Conservation (phyloP, 2,329 filamentous ascomycete genomes). For the Fusarium buharicum region DNA sequence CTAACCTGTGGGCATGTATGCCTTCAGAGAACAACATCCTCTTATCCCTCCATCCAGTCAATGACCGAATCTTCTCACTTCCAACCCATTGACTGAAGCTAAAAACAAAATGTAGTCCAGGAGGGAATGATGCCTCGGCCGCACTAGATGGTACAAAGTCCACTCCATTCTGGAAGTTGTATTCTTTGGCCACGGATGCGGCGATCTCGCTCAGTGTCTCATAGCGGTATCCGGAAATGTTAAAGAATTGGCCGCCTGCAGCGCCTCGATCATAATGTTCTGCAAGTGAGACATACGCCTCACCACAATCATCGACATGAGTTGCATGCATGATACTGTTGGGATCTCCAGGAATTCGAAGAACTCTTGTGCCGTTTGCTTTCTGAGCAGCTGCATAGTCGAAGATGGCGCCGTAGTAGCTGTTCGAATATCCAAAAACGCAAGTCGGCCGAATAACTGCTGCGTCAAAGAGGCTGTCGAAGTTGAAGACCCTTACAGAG, state of each 20-base stretch:
- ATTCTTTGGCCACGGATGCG: conserved; percentile 53
- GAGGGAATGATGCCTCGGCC: conserved; percentile 32
- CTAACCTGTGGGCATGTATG: conserved; percentile 50
- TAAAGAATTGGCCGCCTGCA: conserved; percentile 56
- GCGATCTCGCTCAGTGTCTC: conserved; percentile 56
- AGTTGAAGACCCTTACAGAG: conserved; percentile 49
- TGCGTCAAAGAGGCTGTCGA: conserved; percentile 54
- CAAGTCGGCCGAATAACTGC: conserved; percentile 59
- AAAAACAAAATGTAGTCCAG: conserved; percentile 43
- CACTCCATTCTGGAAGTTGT: conserved; percentile 50
- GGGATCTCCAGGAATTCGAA: conserved; percentile 50
- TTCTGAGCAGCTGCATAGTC: conserved; percentile 47
- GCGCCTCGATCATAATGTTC: conserved; percentile 46
- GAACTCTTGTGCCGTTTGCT: conserved; percentile 30
- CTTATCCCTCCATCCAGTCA: conserved; percentile 56
- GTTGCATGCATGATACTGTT: conserved; percentile 57
- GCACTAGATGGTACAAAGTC: conserved; percentile 40
- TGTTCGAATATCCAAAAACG: conserved; percentile 58
- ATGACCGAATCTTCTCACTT: conserved; percentile 53
- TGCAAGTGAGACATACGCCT: conserved; percentile 59
- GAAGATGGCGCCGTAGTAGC: conserved; percentile 57
- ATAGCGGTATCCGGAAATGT: conserved; percentile 57
- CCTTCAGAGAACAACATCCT: conserved; percentile 52
- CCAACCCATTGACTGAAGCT: conserved; percentile 56
- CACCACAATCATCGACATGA: conserved; percentile 62